phyloP scores from a whole-genome alignment of 2,329 filamentous ascomycete genomes.

The Exophiala aquamarina region DNA sequence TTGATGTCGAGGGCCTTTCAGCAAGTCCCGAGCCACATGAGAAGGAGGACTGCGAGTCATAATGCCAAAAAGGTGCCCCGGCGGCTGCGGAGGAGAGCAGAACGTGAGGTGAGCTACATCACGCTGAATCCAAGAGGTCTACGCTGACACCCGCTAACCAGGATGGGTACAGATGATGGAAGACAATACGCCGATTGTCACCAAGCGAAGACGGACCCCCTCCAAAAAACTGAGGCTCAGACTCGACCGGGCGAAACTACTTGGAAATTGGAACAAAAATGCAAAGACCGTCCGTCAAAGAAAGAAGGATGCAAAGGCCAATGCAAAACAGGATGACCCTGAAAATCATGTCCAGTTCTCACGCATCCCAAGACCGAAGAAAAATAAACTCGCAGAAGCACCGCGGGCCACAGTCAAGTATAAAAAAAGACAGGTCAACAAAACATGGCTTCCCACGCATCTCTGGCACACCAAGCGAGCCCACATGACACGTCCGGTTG shows the following conservation, averaged over 20 bases:
- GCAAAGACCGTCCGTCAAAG: constrained; percentile 49
- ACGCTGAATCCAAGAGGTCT: constrained; percentile 2
- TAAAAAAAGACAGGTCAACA: constrained; percentile 79
- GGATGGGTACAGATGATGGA: constrained; percentile 65
- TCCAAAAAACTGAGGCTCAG: constrained; percentile 53
- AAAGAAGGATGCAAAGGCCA: constrained; percentile 35
- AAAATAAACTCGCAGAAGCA: constrained; percentile 67
- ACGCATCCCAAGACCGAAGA: constrained; percentile 64
- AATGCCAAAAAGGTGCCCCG: constrained; percentile 89
- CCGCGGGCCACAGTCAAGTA: constrained; percentile 67
- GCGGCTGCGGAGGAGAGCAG: constrained; percentile 68
- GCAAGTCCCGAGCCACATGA: constrained; percentile 78
- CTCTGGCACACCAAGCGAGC: constrained; percentile 91
- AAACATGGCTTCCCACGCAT: constrained; percentile 94
- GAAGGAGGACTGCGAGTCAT: constrained; percentile 88
- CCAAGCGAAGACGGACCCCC: constrained; percentile 51
- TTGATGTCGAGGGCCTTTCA: constrained; percentile 79
- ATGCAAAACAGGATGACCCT: constrained; percentile 28
- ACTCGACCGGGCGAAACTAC: constrained; percentile 71
- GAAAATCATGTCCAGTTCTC: constrained; percentile 26
- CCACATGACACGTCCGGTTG: constrained; percentile 75
- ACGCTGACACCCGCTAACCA: constrained; percentile 25
- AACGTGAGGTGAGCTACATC: constrained; percentile 52
- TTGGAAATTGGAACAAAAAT: constrained; percentile 60
- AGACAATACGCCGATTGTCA: constrained; percentile 85